Percentiles rank a stretch among this genome's conserved stretches.
Evolutionary conservation across 139 green algal species (phyloP).

Genomic region (Spirogloea muscicola): DNA sequence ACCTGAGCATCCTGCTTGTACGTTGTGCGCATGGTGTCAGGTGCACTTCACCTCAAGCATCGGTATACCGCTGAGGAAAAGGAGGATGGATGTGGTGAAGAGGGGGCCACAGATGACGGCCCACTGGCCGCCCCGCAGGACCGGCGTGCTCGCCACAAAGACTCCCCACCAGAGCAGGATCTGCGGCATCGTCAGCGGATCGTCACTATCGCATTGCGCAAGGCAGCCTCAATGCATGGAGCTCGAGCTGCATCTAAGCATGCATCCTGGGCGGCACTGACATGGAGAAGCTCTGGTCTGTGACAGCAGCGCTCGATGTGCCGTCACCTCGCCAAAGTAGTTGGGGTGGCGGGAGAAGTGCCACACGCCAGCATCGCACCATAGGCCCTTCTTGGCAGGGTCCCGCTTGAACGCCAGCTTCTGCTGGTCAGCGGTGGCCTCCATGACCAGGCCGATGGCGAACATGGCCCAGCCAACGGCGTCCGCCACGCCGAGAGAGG

Average conservation of each 20-base stretch:
- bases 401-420: conserved; percentile 72
- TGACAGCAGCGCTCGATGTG: too few species aligned
- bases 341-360: conserved; percentile 69
- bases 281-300: too few species aligned
- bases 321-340: conserved; percentile 82
- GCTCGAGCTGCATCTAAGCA: too few species aligned
- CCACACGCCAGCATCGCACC: conserved; percentile 79
- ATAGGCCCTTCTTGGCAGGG: conserved; percentile 57
- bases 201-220: too few species aligned
- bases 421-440: conserved; percentile 70
- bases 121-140: conserved; percentile 51
- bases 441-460: conserved; percentile 56
- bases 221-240: too few species aligned
- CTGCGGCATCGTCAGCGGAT: too few species aligned
- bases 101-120: conserved; percentile 54
- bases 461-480: conserved; percentile 53
- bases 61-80: conserved; percentile 67
- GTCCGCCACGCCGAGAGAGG: conserved; percentile 35
- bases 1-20: too few species aligned
- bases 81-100: conserved; percentile 66
- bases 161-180: conserved; percentile 71
- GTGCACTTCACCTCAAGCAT: conserved; percentile 65
- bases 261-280: too few species aligned
- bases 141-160: conserved; percentile 53
- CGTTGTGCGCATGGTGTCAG: too few species aligned